Base-by-base conservation (phyloP, 441 rosid genomes). In the Populus hybrid region DNA sequence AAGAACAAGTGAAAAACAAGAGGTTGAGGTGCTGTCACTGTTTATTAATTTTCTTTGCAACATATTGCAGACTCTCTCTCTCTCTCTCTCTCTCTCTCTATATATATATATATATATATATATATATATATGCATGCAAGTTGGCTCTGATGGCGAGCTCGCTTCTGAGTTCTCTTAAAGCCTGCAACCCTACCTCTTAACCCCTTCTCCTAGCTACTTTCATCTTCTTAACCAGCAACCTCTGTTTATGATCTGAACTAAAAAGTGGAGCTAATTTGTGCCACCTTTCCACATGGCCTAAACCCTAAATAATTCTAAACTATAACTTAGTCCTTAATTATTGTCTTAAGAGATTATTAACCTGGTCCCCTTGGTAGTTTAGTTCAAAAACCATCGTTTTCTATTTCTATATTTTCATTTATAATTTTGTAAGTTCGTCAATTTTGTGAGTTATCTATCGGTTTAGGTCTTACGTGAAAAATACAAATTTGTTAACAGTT, bases 1-100 rank as follows among this genome's bases (percentile, higher is more conserved):
- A 8, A 75, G 50, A 26, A 26, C 10, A 75, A 21, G 34, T 28
- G 35, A 67, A 36, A 69, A 54, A 32, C n/a, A 73, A 68, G 76
- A 65, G 24, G 80, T 21, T 32, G 64, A 69, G 57, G 76, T 40
- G 71, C 61, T 61, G 82, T 79, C 82, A 78, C 72, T 70, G 78
- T 79, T 74, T 66, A 69, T 34, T 61, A 12, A 59, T 54, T 73
- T 36, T 7, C 16, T 74, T 46, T 67, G 24, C 5, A 14, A 36
- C 42, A 6, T 10, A 24, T 63, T 10, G 59, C 78, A 42, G n/a
- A 68, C 11, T 65, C 11, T 11, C 50, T 40, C 14, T 3, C 46
- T 40, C 46, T 10, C 46, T 40, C 42, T 10, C 42, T 9, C 12
- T 9, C 9, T 36, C 9, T 8, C 2, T 35, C 0, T 34, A 34